phyloP scores from a whole-genome alignment of 306 rosid species.

The Trichosanthes truncata region DNA sequence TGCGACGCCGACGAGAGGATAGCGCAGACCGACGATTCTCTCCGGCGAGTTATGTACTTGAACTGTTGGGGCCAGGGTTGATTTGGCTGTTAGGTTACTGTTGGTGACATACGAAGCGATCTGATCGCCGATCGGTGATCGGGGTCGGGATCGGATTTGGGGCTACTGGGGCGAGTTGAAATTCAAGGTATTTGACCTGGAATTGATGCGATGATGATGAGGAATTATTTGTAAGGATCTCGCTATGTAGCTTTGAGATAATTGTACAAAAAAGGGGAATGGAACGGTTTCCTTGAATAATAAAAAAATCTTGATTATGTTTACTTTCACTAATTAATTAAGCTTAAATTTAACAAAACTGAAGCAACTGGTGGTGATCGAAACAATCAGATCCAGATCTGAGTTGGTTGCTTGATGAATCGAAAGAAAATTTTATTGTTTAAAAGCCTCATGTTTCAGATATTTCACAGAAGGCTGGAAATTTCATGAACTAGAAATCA shows the following conservation, averaged over 20 bases:
- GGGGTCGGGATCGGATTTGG: neutral
- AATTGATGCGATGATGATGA: neutral
- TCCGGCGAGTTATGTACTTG: slow-evolving; percentile 75
- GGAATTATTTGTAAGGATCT: neutral
- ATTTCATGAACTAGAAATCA: neutral
- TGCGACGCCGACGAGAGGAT: slow-evolving; percentile 27
- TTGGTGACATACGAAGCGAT: neutral
- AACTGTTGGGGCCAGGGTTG: slow-evolving; percentile 93
- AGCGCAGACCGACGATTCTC: slow-evolving; percentile 58
- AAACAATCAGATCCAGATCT: neutral
- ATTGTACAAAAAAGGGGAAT: neutral
- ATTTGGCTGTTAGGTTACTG: slow-evolving; percentile 9
- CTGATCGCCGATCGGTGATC: neutral
- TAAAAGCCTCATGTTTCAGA: neutral
- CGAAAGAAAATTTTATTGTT: neutral
- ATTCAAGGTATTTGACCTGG: neutral
- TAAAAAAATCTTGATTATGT: neutral
- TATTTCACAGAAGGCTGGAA: neutral
- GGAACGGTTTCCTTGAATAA: neutral
- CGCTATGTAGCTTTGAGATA: slow-evolving; percentile 2
- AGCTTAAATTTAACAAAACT: neutral
- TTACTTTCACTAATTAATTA: neutral
- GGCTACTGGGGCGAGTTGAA: neutral
- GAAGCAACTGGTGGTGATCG: neutral
- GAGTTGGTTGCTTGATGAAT: neutral